These are phyloP conservation scores for Podaxis sp. DNA, from an alignment of 768 basidiomycete genomes.

Conservation along the genomic window DNA sequence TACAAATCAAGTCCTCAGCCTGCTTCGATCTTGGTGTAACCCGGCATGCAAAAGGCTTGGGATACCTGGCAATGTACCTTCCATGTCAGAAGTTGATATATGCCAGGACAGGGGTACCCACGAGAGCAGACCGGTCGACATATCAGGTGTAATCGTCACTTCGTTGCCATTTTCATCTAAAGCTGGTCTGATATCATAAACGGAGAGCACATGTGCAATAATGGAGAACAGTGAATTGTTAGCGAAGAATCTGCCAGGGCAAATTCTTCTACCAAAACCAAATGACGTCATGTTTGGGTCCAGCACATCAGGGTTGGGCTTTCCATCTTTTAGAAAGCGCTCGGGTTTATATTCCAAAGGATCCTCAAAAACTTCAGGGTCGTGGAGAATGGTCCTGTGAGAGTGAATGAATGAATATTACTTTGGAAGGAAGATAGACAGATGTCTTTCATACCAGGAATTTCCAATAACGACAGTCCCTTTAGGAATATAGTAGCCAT, in stretches of 20 bases:
- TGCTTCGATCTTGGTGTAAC: too few species aligned
- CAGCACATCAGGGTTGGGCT: constrained; percentile 15
- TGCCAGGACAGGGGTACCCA: too few species aligned
- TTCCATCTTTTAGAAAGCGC: constrained; percentile 26
- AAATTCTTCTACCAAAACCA: constrained; percentile 24
- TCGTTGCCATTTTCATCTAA: background rate
- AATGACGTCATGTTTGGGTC: constrained; percentile 20
- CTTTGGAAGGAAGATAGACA: background rate
- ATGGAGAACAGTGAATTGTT: background rate
- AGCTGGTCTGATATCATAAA: background rate
- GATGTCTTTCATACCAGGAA: constrained; percentile 13
- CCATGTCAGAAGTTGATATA: too few species aligned
- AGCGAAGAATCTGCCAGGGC: constrained; percentile 1
- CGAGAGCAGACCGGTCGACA: too few species aligned
- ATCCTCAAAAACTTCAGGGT: constrained; percentile 30
- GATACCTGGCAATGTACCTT: too few species aligned
- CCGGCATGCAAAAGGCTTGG: too few species aligned
- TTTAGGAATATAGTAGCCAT: constrained; percentile 19
- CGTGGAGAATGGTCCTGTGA: constrained; percentile 33
- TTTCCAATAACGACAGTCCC: constrained; percentile 18
- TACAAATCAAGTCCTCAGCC: too few species aligned
- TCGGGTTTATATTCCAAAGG: constrained; percentile 32
- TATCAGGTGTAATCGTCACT: background rate
- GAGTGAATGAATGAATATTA: background rate
- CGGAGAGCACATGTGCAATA: background rate